phyloP scores from a whole-genome alignment of 2,329 filamentous ascomycete genomes.

The Laburnicola sp. region DNA sequence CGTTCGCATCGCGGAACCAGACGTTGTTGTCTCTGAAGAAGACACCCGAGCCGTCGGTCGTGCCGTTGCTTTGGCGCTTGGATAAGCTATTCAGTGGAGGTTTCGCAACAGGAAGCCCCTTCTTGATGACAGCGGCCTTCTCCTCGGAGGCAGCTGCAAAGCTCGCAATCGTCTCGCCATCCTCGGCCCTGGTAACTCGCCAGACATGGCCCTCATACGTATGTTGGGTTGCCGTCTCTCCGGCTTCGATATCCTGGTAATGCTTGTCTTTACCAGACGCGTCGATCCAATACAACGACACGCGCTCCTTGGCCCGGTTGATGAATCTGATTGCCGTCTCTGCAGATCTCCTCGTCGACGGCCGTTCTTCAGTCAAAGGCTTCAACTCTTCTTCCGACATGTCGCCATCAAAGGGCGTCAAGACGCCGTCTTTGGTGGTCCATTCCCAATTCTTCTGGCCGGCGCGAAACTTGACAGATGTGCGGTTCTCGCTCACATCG shows the following conservation, averaged over 20 bases:
- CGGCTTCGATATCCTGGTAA: constrained; percentile 16
- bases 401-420: constrained; percentile 12
- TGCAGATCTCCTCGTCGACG: constrained; percentile 1
- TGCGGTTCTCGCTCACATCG: constrained; percentile 5
- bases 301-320: constrained; percentile 4
- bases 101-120: constrained; percentile 8
- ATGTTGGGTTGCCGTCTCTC: not conserved
- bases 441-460: constrained; percentile 23
- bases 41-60: constrained; percentile 5
- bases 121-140: constrained; percentile 14
- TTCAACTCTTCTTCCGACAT: constrained; percentile 9
- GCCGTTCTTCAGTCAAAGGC: constrained; percentile 8
- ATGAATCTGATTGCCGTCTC: constrained; percentile 11
- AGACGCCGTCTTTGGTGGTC: constrained; percentile 5
- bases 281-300: constrained; percentile 21
- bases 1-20: constrained; percentile 21
- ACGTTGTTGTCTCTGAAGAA: constrained; percentile 29
- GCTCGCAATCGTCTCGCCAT: constrained; percentile 11
- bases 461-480: constrained; percentile 17
- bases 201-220: constrained; percentile 23
- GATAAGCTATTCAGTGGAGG: not conserved
- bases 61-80: constrained; percentile 19
- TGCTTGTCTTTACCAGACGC: constrained; percentile 3
- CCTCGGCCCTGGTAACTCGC: constrained; percentile 12
- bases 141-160: constrained; percentile 13